phyloP scores from a whole-genome alignment of 139 green algal genomes.

The Picochlorum sp. region DNA sequence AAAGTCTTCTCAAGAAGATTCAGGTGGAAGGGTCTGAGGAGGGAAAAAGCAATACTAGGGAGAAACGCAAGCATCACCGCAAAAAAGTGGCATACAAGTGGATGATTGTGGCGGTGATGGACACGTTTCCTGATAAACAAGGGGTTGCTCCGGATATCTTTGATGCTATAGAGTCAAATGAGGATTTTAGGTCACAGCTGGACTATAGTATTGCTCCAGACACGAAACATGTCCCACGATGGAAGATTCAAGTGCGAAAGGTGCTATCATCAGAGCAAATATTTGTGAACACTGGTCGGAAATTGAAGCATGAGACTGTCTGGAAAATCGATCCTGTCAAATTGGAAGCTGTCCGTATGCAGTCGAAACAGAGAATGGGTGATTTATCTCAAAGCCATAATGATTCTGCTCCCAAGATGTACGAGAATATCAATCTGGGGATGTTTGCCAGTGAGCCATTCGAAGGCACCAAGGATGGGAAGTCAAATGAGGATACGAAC shows the following conservation, averaged over 20 bases:
- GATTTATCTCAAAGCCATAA: neutral
- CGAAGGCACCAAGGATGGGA: no score
- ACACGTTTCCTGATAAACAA: slow-evolving; percentile 1
- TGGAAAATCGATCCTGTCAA: slow-evolving; percentile 23
- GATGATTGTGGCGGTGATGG: slow-evolving; percentile 30
- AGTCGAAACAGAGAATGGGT: neutral
- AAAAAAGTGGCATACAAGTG: slow-evolving; percentile 29
- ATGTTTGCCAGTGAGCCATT: no score
- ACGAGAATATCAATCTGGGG: no score
- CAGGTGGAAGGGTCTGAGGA: neutral
- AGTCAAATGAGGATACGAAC: no score
- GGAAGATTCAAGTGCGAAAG: slow-evolving; percentile 39
- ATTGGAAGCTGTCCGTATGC: slow-evolving; percentile 1
- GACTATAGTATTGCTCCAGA: slow-evolving; percentile 31
- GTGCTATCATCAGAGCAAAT: slow-evolving; percentile 28
- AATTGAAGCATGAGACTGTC: slow-evolving; percentile 34
- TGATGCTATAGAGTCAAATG: slow-evolving; percentile 14
- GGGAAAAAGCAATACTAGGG: neutral
- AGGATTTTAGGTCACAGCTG: slow-evolving; percentile 9
- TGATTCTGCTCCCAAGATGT: no score
- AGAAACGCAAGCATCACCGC: slow-evolving; percentile 25
- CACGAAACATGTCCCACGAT: slow-evolving; percentile 33
- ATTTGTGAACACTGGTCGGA: slow-evolving; percentile 28
- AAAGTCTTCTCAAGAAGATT: slow-evolving; percentile 5
- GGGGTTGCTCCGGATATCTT: slow-evolving; percentile 12